Evolutionary conservation across 371 early-diverging fungal species (phyloP).

Genomic region (Dichotomocladium elegans): DNA sequence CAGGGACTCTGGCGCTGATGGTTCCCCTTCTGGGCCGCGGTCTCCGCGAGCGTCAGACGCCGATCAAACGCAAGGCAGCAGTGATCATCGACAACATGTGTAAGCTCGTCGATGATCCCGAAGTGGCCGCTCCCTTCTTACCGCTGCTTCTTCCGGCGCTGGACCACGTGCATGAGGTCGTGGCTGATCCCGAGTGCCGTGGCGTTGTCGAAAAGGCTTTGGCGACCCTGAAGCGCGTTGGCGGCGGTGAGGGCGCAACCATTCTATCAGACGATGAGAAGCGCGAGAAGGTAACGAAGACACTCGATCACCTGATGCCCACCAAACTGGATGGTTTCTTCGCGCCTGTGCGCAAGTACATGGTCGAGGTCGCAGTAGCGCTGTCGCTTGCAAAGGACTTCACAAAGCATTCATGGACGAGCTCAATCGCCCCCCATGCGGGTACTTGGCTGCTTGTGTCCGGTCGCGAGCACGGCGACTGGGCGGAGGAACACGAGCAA

Average conservation of each 20-base stretch:
- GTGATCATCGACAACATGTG: slow-evolving; percentile 86
- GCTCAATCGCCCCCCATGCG: slow-evolving; percentile 37
- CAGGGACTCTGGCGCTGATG: slow-evolving; percentile 79
- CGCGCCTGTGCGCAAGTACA: slow-evolving; percentile 33
- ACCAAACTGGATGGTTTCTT: slow-evolving; percentile 24
- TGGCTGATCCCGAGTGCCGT: slow-evolving; percentile 78
- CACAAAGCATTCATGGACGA: slow-evolving; percentile 39
- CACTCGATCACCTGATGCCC: slow-evolving; percentile 38
- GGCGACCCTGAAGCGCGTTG: slow-evolving; percentile 38
- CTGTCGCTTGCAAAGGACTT: slow-evolving; percentile 38
- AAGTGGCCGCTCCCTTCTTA: slow-evolving; percentile 80
- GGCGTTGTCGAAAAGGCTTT: slow-evolving; percentile 52
- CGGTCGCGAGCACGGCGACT: slow-evolving; percentile 7
- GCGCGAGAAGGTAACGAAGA: slow-evolving; percentile 37
- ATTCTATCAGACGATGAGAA: slow-evolving; percentile 41
- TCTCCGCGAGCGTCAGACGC: slow-evolving; percentile 58
- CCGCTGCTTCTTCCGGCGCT: slow-evolving; percentile 77
- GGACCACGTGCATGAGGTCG: slow-evolving; percentile 70
- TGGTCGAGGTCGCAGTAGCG: slow-evolving; percentile 40
- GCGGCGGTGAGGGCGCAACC: slow-evolving; percentile 16
- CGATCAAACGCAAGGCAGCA: slow-evolving; percentile 75
- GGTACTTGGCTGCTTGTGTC: slow-evolving; percentile 8
- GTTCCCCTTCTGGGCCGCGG: slow-evolving; percentile 74
- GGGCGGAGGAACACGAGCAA: slow-evolving; percentile 6
- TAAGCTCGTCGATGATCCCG: slow-evolving; percentile 78